Percentiles rank a stretch among this genome's conserved stretches.
Conservation (phyloP, 306 rosid genomes). For the Prosopis cineraria region DNA sequence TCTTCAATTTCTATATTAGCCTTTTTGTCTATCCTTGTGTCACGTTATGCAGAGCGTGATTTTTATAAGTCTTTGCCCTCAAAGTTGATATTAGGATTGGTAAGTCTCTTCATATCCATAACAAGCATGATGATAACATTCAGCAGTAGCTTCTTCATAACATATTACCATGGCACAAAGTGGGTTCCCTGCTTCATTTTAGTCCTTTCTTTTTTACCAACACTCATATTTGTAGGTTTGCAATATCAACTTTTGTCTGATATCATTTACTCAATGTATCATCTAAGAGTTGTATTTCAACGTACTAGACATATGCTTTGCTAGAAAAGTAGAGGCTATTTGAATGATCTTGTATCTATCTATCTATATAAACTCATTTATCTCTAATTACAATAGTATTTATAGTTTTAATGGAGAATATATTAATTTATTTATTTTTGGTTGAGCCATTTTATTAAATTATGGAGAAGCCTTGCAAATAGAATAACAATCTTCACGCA, state of each 20-base stretch:
- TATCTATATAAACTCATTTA: not conserved
- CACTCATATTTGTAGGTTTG: slow-evolving; percentile 23
- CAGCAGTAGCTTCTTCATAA: not conserved
- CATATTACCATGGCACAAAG: slow-evolving; percentile 16
- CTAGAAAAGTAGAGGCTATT: not conserved
- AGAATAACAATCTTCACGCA: too few species aligned
- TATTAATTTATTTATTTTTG: not conserved
- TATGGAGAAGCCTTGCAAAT: too few species aligned
- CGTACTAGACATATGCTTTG: slow-evolving; percentile 22
- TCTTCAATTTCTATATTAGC: not conserved
- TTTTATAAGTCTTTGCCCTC: slow-evolving; percentile 46
- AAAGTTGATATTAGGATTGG: slow-evolving; percentile 48
- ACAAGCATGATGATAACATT: not conserved
- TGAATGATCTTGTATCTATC: not conserved
- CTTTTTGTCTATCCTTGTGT: not conserved
- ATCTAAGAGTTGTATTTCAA: slow-evolving; percentile 22
- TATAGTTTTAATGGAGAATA: not conserved
- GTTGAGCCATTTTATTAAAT: too few species aligned
- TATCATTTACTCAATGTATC: slow-evolving; percentile 38
- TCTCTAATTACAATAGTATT: too few species aligned
- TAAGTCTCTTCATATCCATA: slow-evolving; percentile 17
- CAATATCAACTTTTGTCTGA: slow-evolving; percentile 9
- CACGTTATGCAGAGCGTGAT: slow-evolving; percentile 34
- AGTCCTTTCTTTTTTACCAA: slow-evolving; percentile 15
- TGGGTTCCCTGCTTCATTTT: slow-evolving; percentile 36